Evolutionary conservation across 2,329 filamentous ascomycete species (phyloP).

Genomic region (Aspergillus pseudonomiae): DNA sequence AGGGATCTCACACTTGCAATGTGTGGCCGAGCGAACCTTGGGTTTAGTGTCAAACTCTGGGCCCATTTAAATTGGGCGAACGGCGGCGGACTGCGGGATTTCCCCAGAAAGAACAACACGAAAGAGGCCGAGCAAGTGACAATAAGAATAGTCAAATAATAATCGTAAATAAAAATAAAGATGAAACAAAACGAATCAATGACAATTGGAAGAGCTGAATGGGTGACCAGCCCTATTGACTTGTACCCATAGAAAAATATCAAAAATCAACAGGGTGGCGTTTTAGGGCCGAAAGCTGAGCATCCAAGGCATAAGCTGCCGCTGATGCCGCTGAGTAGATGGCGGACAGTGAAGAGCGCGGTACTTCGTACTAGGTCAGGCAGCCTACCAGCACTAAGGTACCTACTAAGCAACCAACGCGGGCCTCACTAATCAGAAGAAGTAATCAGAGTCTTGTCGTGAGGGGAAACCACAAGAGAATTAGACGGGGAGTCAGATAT

Average conservation of each 20-base stretch:
- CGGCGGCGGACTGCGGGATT: slow-evolving; percentile 15
- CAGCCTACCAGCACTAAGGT: slow-evolving; percentile 5
- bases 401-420: background rate
- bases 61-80: slow-evolving; percentile 13
- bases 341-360: background rate
- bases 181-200: background rate
- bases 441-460: background rate
- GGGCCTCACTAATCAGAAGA: slow-evolving; percentile 1
- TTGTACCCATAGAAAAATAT: background rate
- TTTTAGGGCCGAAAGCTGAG: slow-evolving; percentile 19
- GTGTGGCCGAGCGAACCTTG: slow-evolving; percentile 9
- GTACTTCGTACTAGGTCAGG: slow-evolving; percentile 2
- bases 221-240: background rate
- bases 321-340: slow-evolving; percentile 24
- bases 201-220: background rate
- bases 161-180: background rate
- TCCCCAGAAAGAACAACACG: slow-evolving; percentile 1
- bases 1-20: background rate
- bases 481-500: background rate
- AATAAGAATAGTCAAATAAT: background rate
- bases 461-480: background rate
- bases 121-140: background rate
- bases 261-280: slow-evolving; percentile 17
- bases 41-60: slow-evolving; percentile 16
- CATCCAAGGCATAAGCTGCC: slow-evolving; percentile 21